Evolutionary conservation across 768 basidiomycete species (phyloP), one percentile per base, ranked within the genome.

Genomic region (Tylopilus balloui): DNA sequence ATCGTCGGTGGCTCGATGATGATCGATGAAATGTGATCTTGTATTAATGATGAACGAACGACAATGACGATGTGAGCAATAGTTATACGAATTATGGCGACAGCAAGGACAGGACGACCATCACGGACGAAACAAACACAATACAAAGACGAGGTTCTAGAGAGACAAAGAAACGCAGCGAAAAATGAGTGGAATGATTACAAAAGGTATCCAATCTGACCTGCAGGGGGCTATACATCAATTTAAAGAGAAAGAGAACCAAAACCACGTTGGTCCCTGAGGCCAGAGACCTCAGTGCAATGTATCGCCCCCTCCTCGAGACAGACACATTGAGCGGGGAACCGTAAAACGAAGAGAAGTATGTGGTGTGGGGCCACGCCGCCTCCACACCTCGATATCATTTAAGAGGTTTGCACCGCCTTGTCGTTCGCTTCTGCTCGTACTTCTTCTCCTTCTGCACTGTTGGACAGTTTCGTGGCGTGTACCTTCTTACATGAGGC

Each of bases 401-500:
- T 35, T 6, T 8, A 47, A 12, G 29, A 37, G 8, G 20, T 35
- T 28, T 45, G 51, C 62, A 55, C 43, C 6, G 59, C 61, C 39
- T 51, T 52, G 11, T 45, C 17, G 47, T 48, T 48, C 51, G 61
- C 55, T 54, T 63, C 54, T 52, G 51, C 25, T 42, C 3, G 32
- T 23, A 7, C 56, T 38, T 55, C 44, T 39, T 50, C 43, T 47
- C 48, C 47, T 47, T 50, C 47, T 46, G 27, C 31, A 15, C 3
- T 17, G n/a, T 39, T 40, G 23, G 47, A 21, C 14, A 49, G 13
- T 40, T 55, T 65, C 17, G 53, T 45, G 31, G 43, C 45, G 27
- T 66, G 65, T 11, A n/a, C 39, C 43, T 20, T 57, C 55, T 60
- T 67, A 52, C 66, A 69, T 24, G 48, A 42, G 1, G 46, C 57